These are phyloP conservation scores for Pyrenopolyporus hunteri DNA, from an alignment of 495 filamentous ascomycete species.

Conservation along the genomic window DNA sequence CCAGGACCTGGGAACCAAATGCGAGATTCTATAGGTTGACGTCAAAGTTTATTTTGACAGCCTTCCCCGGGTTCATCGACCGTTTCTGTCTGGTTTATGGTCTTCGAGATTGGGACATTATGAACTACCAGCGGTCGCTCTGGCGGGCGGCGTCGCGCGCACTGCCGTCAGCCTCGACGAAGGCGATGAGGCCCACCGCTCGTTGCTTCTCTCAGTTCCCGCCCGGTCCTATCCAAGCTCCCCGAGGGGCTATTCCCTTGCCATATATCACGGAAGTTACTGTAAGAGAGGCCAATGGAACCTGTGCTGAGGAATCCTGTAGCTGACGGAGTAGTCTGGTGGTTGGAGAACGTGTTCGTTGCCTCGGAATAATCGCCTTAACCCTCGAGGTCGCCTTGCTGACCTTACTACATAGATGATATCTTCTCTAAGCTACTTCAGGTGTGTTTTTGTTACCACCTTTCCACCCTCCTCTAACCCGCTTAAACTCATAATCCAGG, in stretches of 20 bases:
- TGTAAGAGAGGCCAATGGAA: conserved; percentile 58
- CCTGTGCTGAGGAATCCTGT: not conserved
- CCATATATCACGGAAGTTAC: conserved; percentile 81
- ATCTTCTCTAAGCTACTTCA: conserved; percentile 83
- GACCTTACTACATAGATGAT: conserved; percentile 61
- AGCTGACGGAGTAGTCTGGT: conserved; percentile 70
- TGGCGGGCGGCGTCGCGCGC: conserved; percentile 39
- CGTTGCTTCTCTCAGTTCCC: conserved; percentile 50
- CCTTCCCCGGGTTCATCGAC: not conserved
- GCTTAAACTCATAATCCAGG: conserved; percentile 53
- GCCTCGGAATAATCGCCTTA: conserved; percentile 33
- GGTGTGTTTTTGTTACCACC: conserved; percentile 47
- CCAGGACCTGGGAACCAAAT: not conserved
- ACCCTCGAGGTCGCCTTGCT: conserved; percentile 29
- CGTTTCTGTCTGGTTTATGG: no score
- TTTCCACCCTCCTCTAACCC: not conserved
- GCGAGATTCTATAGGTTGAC: no score
- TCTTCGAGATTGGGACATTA: no score
- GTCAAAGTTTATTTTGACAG: conserved; percentile 17
- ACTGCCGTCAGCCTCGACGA: conserved; percentile 25
- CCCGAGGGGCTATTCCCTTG: conserved; percentile 67
- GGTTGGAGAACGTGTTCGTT: conserved; percentile 88
- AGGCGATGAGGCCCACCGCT: conserved; percentile 13
- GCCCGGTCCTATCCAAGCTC: conserved; percentile 41
- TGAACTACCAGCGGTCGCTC: conserved; percentile 45